A percentile compares a stretch with the other conserved stretches of the same genome.
Conservation (phyloP, 805 yeast genomes). For the Helenozyma baotianmanensis region DNA sequence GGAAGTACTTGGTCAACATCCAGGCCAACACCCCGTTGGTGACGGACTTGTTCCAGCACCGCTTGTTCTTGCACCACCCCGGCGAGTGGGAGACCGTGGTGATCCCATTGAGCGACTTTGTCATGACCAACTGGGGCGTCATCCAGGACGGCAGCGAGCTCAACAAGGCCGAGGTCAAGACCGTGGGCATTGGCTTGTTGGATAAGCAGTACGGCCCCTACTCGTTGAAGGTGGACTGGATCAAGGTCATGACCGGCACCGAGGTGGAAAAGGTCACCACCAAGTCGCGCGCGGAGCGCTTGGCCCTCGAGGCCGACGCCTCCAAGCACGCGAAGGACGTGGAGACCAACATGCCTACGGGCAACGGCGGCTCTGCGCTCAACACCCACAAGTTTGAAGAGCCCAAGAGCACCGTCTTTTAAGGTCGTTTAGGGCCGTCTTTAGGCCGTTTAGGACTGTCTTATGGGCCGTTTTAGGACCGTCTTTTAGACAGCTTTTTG, state of each 20-base stretch:
- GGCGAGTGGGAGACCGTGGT: conserved; percentile 83
- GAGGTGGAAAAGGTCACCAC: conserved; percentile 41
- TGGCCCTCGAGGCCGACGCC: conserved; percentile 12
- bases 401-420: conserved; percentile 32
- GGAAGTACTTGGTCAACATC: conserved; percentile 74
- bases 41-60: conserved; percentile 78
- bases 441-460: no score
- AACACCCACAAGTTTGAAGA: conserved; percentile 23
- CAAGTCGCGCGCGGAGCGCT: conserved; percentile 26
- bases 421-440: conserved; percentile 4
- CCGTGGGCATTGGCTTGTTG: conserved; percentile 72
- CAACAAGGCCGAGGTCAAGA: conserved; percentile 60
- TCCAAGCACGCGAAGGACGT: conserved; percentile 8
- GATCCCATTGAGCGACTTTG: conserved; percentile 73
- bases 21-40: conserved; percentile 77
- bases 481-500: no score
- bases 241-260: conserved; percentile 61
- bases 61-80: conserved; percentile 65
- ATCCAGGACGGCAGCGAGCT: conserved; percentile 48
- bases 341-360: conserved; percentile 18
- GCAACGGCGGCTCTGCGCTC: conserved; percentile 26
- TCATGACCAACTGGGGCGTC: conserved; percentile 78
- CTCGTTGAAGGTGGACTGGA: conserved; percentile 63
- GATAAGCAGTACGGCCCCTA: conserved; percentile 79
- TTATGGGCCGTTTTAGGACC: no score